phyloP scores from a whole-genome alignment of 306 rosid genomes.

The Cajanus cajan region DNA sequence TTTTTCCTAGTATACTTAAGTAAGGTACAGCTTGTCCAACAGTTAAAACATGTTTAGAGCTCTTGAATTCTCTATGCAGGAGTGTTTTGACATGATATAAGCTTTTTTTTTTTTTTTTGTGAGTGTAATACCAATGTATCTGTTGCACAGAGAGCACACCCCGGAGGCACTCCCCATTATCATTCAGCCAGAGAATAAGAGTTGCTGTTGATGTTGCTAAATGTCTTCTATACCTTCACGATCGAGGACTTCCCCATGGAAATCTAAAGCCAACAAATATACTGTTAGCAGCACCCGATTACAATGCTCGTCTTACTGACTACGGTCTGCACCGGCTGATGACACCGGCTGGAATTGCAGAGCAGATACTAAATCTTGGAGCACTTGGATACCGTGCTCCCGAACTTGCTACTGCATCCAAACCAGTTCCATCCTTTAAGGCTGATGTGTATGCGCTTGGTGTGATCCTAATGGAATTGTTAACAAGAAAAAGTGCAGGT shows the following conservation, averaged over 20 bases:
- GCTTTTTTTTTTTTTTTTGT: constrained; percentile 23
- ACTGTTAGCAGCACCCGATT: constrained; percentile 64
- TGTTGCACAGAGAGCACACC: constrained; percentile 84
- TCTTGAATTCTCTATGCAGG: constrained; percentile 21
- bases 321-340: constrained; percentile 90
- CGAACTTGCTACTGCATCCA: constrained; percentile 71
- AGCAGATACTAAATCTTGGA: constrained; percentile 90
- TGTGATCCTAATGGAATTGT: constrained; percentile 86
- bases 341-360: constrained; percentile 85
- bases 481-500: constrained; percentile 94
- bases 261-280: constrained; percentile 88
- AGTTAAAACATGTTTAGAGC: background rate
- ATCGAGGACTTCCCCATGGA: constrained; percentile 93
- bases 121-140: constrained; percentile 32
- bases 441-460: constrained; percentile 95
- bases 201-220: constrained; percentile 79
- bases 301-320: constrained; percentile 66
- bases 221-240: constrained; percentile 81
- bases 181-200: constrained; percentile 79
- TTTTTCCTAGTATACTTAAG: background rate
- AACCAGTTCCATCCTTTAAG: constrained; percentile 82
- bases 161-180: constrained; percentile 76
- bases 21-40: background rate
- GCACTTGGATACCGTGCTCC: constrained; percentile 97
- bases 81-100: constrained; percentile 22